Evolutionary conservation across 2,329 filamentous ascomycete genomes (phyloP).

Genomic region (Sphaceloma murrayae): DNA sequence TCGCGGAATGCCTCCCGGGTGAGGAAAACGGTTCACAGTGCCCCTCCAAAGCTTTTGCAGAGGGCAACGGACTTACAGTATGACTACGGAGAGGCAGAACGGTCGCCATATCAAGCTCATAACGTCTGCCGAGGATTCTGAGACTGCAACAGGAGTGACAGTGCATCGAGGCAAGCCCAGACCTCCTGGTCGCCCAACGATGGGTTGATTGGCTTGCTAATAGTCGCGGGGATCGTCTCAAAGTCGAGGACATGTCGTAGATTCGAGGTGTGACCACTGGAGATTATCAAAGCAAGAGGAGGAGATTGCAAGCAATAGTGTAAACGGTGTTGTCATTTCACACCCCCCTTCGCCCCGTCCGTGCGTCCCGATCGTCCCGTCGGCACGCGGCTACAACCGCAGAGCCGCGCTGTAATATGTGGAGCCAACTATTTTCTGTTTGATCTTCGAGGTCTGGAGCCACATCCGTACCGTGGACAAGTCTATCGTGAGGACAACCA

Average conservation of each 20-base stretch:
- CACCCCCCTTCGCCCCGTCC: conserved; percentile 2
- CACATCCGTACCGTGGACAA: not conserved
- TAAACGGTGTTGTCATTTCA: conserved; percentile 15
- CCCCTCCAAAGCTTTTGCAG: not conserved
- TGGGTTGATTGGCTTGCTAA: conserved; percentile 13
- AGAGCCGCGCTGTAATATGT: conserved; percentile 9
- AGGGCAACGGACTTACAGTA: not conserved
- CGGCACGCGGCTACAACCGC: not conserved
- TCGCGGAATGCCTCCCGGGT: not conserved
- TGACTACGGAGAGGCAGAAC: not conserved
- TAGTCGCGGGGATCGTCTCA: conserved; percentile 4
- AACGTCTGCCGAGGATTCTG: conserved; percentile 2
- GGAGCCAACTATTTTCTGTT: conserved; percentile 5
- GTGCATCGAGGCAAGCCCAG: conserved; percentile 11
- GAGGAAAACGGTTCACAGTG: not conserved
- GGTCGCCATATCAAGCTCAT: conserved; percentile 11
- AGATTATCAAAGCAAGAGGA: conserved; percentile 12
- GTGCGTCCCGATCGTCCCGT: not conserved
- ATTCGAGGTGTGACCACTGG: conserved; percentile 2
- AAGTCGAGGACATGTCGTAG: not conserved
- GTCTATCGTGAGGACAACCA: conserved; percentile 5
- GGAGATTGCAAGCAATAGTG: conserved; percentile 10
- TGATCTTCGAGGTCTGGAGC: conserved; percentile 10
- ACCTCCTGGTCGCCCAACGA: not conserved
- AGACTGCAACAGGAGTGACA: not conserved